Conservation (phyloP, 192 early-diverging fungal species). For the Geranomyces variabilis region DNA sequence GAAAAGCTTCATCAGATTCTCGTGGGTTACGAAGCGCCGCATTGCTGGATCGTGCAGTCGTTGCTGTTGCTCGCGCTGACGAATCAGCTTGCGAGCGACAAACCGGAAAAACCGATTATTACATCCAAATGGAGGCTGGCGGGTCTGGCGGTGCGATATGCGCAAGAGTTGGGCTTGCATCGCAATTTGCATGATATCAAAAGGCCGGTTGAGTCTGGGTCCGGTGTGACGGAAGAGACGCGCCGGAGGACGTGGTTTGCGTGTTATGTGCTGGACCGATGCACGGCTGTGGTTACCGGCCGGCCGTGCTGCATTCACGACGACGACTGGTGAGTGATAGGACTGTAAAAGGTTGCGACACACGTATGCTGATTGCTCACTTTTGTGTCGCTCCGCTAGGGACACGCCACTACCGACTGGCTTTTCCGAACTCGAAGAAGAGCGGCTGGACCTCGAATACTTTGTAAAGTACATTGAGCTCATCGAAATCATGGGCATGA, state of each 20-base stretch:
- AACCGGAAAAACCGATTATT: constrained; percentile 4
- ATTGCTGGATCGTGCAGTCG: constrained; percentile 22
- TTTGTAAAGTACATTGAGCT: constrained; percentile 17
- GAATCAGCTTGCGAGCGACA: not conserved
- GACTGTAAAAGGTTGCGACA: too few relatives aligned
- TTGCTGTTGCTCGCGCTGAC: constrained; percentile 14
- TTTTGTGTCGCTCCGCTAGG: not conserved
- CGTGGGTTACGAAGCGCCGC: constrained; percentile 25
- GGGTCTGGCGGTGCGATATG: constrained; percentile 16
- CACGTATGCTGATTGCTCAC: not conserved
- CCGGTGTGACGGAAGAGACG: constrained; percentile 26
- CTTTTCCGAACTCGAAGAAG: constrained; percentile 5
- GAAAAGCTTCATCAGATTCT: constrained; percentile 13
- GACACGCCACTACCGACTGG: constrained; percentile 18
- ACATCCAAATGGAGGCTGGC: constrained; percentile 16
- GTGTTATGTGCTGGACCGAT: constrained; percentile 24
- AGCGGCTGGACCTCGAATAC: constrained; percentile 22
- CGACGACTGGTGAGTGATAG: constrained; percentile 28
- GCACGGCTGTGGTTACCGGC: constrained; percentile 12
- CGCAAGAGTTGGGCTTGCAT: constrained; percentile 34
- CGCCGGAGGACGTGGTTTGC: constrained; percentile 27
- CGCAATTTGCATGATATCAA: constrained; percentile 32
- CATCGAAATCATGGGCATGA: constrained; percentile 15
- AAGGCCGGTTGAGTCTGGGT: constrained; percentile 32
- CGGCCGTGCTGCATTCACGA: constrained; percentile 25